Base-by-base conservation (phyloP, 2,329 filamentous ascomycete genomes). In the Monosporascus sp. region DNA sequence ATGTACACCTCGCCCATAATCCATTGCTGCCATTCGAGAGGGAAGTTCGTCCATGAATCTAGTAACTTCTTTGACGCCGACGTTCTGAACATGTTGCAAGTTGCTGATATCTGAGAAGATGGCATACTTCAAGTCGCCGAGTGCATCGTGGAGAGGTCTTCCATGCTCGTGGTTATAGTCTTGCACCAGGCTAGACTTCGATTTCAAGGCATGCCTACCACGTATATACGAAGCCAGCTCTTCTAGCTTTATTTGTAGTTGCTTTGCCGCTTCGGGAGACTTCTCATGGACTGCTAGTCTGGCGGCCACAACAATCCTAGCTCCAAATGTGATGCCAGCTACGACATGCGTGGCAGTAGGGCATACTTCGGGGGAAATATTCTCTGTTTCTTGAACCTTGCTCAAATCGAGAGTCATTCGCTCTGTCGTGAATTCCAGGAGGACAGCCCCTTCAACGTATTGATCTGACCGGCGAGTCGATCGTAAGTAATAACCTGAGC, bases 341-440 rank as follows among this genome's bases (percentile, higher is more conserved):
- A 55, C 49, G 22, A 52, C 43, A 43, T 52, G 53, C n/a, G 53
- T 52, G 20, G 52, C 52, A 40, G 40, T 22, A 7, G 20, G 16
- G 19, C 19, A 40, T 16, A 8, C 45, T 20, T 47, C 45, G n/a
- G 22, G 16, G 26, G 47, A 50, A 3, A 48, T 22, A 11, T 41
- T 7, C 3, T 45, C n/a, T 24, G 16, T 27, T 17, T 27, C 22
- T 31, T 50, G 4, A 3, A 50, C 8, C 14, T 27, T 20, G 7
- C 40, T 22, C 44, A 47, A 34, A 17, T 46, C 36, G 2, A 53
- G 34, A 7, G 16, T 31, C 9, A 50, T 24, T 19, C 48, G 9
- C 24, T 54, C 49, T 11, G 40, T 48, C 24, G 20, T 43, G 11
- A 51, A 20, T 17, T 54, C 48, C 5, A 51, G 38, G 14, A 48